Evolutionary conservation across 2,329 filamentous ascomycete genomes (phyloP).

Genomic region (Sclerotinia glacialis): DNA sequence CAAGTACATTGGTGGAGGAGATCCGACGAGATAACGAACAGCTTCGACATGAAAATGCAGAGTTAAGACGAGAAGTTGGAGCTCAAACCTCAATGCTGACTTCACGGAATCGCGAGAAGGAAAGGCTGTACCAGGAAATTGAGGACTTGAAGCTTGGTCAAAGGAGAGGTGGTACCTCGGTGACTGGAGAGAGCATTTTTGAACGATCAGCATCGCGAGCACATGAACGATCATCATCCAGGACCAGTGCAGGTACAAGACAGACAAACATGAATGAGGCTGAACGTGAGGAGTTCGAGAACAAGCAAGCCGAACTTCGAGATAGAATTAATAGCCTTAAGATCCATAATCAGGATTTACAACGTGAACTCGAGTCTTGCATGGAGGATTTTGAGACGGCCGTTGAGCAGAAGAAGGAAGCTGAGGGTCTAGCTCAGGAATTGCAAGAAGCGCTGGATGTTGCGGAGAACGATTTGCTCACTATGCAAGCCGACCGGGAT

Average conservation of each 20-base stretch:
- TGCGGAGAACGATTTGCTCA: conserved; percentile 74
- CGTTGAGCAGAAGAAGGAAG: conserved; percentile 59
- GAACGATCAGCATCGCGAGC: conserved; percentile 91
- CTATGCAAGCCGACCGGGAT: conserved; percentile 78
- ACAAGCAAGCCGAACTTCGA: conserved; percentile 75
- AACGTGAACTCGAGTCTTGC: conserved; percentile 76
- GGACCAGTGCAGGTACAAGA: conserved; percentile 50
- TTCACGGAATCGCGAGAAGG: conserved; percentile 91
- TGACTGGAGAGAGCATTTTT: conserved; percentile 82
- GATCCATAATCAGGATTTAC: conserved; percentile 84
- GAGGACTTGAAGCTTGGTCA: conserved; percentile 91
- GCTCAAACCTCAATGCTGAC: conserved; percentile 98
- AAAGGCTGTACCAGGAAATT: conserved; percentile 92
- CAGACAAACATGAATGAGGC: conserved; percentile 58
- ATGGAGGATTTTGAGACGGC: conserved; percentile 76
- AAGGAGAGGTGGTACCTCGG: conserved; percentile 64
- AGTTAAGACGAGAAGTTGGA: conserved; percentile 85
- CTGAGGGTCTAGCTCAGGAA: conserved; percentile 56
- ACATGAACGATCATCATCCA: conserved; percentile 68
- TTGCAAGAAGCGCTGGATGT: conserved; percentile 80
- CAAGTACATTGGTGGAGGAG: conserved; percentile 74
- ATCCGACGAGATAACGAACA: conserved; percentile 67
- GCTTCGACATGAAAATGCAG: conserved; percentile 86
- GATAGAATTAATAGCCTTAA: conserved; percentile 85
- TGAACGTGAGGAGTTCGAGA: conserved; percentile 83